Evolutionary conservation across 495 filamentous ascomycete genomes (phyloP), one percentile per base, ranked within the genome.

Genomic region (Hypoxylon crocopeplum): DNA sequence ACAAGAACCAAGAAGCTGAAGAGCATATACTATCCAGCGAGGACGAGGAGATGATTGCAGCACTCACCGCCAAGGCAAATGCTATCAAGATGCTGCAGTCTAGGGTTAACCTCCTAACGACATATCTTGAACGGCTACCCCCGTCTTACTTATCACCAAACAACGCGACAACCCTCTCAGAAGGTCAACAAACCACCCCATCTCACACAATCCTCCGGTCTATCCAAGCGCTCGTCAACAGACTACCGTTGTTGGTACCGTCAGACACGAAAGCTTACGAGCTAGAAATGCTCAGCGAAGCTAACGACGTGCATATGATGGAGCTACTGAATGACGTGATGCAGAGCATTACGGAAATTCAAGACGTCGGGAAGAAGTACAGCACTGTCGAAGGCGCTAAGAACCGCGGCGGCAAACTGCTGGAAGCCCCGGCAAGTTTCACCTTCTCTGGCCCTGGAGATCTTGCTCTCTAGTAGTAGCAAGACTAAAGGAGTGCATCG

Each of bases 31-130:
- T 96, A n/a, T 84, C 85, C 0, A 75, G 83, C 0, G 88, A 91
- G 50, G 92, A 96, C 52, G 88, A 93, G 73, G 92, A 96, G 69
- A 73, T 79, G 70, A 78, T 84, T 66, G 72, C 80, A 6, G 75
- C 78, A 20, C 84, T 98, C 22, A 91, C 87, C 11, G 90, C 92
- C 41, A 96, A 96, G 62, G 79, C 86, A 32, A 98, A 98, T 72
- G 93, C 95, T 20, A 86, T 96, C 64, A 89, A 88, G 72, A 97
- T 96, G 84, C 82, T 98, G 46, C 87, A 92, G 67, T 84, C 88
- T 12, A 88, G 95, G 38, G 87, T 98, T 68, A 80, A 83, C 11
- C 84, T 98, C 53, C 83, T 98, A 48, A 88, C 86, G 58, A 81
- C 82, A 29, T 98, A 97, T 70, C 83, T 98, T 41, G 74, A 86